Evolutionary conservation across 495 filamentous ascomycete species (phyloP), one percentile per base, ranked within the genome.

Genomic region (Penicilliopsis zonata): DNA sequence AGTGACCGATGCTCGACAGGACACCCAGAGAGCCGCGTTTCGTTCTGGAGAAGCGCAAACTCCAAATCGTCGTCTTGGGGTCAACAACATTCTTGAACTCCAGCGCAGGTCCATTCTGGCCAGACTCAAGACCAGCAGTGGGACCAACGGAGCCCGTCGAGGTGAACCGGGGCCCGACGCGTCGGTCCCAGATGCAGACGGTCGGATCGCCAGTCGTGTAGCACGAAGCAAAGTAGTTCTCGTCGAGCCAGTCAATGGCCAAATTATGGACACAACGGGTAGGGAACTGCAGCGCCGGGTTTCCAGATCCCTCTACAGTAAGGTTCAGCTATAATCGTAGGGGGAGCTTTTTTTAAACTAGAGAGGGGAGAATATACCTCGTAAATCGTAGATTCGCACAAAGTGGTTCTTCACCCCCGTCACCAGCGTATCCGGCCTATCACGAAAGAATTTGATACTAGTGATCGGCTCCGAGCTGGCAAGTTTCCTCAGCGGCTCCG

Each of bases 151-250:
- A 52, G n/a, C n/a, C n/a, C 9, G 63, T 43, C 7, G 55, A 53
- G 14, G 57, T 51, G 9, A 59, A 54, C 9, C 72, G 68, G 18
- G 62, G 47, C 6, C 75, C 69, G 28, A 75, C 76, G 9, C 90
- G 78, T 12, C 77, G 72, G 53, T 98, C 90, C 90, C 90, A 98
- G 10, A 96, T 67, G 40, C 80, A 82, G 33, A 96, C 69, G 2
- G 67, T 67, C 12, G 75, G 54, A 53, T 92, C 65, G 47, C 76
- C 55, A 46, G 74, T 50, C 52, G 82, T 59, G 8, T 73, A 73
- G n/a, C 82, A 84, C 4, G 86, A 93, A 0, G 86, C 83, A 53
- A 96, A 94, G 46, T 94, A 94, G 45, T 95, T 94, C 45, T 84
- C 76, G 52, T 96, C 84, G 8, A 80, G 66, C 42, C 80, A 82